Conservation (phyloP, 441 rosid genomes). For the Pelargonium cotyledonis region DNA sequence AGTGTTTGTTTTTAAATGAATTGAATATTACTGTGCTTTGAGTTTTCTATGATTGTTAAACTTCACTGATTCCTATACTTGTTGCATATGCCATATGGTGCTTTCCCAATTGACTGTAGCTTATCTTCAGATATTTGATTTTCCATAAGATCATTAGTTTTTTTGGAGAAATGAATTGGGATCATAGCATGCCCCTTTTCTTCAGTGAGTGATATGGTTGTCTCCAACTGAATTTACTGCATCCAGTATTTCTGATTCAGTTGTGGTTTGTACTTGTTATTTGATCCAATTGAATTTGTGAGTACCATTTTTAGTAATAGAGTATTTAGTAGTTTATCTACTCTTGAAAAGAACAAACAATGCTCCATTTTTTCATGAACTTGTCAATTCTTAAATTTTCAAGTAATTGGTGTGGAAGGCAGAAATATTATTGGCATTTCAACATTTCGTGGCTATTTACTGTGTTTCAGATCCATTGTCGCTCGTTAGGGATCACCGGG, state of each 20-base stretch:
- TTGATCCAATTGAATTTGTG: not conserved
- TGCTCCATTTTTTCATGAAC: not conserved
- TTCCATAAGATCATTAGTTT: not conserved
- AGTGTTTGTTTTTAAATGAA: not conserved
- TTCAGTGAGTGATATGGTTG: not conserved
- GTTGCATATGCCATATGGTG: not conserved
- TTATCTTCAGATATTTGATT: not conserved
- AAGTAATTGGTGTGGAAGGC: not conserved
- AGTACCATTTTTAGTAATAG: not conserved
- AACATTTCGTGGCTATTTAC: conserved; percentile 16
- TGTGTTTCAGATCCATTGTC: conserved; percentile 79
- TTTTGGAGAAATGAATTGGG: not conserved
- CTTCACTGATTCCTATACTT: not conserved
- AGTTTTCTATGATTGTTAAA: not conserved
- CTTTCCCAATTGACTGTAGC: not conserved
- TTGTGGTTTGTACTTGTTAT: not conserved
- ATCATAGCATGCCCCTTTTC: not conserved
- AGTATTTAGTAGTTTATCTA: not conserved
- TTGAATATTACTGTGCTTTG: not conserved
- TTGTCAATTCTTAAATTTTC: conserved; percentile 15
- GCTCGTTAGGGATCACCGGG: conserved; percentile 85
- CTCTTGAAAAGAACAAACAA: not conserved
- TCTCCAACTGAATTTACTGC: too few species aligned
- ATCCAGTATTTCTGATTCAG: not conserved
- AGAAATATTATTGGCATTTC: conserved; percentile 1